Evolutionary conservation across 768 basidiomycete species (phyloP), one percentile per base, ranked within the genome.

Genomic region (Tubosaeta brunneosetosa): DNA sequence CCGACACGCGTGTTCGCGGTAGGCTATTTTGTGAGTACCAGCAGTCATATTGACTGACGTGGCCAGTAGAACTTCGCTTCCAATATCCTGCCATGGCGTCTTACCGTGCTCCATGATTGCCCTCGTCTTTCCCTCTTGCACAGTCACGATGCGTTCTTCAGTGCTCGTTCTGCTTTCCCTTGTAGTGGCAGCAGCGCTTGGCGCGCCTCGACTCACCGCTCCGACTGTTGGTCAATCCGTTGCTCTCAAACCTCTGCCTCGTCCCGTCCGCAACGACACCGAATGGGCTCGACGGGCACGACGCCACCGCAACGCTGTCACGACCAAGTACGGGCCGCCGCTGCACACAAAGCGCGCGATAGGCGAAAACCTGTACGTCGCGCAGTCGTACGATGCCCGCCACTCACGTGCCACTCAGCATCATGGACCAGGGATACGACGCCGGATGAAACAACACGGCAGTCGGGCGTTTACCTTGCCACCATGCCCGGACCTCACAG

Each of bases 391-490:
- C 33, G 26, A 11, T 25, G 10, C 11, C 17, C 3, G 31, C 26
- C 22, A 12, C 43, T 66, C 34, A 63, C 17, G 7, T 43, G 31
- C 25, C 19, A 3, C 11, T 17, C 59, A 88, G 86, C 26, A 65
- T 87, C 6, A 75, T 79, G 34, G 81, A 86, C 56, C 83, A 86
- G 68, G 79, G 80, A 41, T 67, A 71, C 10, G 88, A 90, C 61
- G 79, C 84, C 6, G 83, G 78, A 84, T 82, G 61, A 47, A 22
- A 22, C 22, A 22, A 22, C 22, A 22, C 22, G 22, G 22, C 22
- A 22, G 22, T 22, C 22, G 22, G 22, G 22, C 22, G 22, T 22
- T 22, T 22, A 22, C 22, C 22, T 22, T 22, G 22, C 22, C 22
- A 22, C 22, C 22, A 22, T 22, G 22, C 22, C 22, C 22, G 3